phyloP scores from a whole-genome alignment of 352 stramenopile species.

The Lagenidium giganteum region DNA sequence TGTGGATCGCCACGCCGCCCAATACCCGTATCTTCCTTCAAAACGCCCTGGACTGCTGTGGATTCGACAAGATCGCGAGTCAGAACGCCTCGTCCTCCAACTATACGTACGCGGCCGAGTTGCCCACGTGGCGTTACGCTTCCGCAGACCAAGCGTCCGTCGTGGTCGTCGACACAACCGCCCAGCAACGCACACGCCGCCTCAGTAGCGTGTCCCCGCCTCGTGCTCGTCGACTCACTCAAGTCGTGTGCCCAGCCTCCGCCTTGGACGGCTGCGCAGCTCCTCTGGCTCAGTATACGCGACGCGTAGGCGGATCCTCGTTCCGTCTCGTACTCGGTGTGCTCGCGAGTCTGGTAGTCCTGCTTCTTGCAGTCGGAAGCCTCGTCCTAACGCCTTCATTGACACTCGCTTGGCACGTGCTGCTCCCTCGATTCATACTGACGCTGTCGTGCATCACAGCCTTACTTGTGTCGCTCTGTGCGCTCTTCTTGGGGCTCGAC shows the following conservation, averaged over 20 bases:
- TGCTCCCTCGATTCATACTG: too few relatives aligned
- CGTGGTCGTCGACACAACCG: neutral
- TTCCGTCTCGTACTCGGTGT: conserved; percentile 10
- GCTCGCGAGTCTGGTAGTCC: neutral
- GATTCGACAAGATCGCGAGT: conserved; percentile 15
- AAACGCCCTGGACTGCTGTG: conserved; percentile 17
- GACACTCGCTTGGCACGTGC: neutral
- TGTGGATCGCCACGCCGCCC: conserved; percentile 11
- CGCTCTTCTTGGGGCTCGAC: conserved; percentile 24
- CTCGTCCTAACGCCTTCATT: neutral
- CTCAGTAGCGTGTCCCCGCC: neutral
- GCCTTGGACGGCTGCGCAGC: conserved; percentile 9
- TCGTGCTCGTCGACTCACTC: conserved; percentile 7
- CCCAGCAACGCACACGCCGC: conserved; percentile 4
- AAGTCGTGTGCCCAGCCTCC: conserved; percentile 5
- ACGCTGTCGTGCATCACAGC: conserved; percentile 2
- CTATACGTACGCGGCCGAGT: conserved; percentile 12
- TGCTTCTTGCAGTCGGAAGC: conserved; percentile 5
- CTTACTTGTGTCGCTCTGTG: conserved; percentile 11
- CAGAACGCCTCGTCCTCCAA: conserved; percentile 7
- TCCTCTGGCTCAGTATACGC: conserved; percentile 12
- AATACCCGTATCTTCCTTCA: conserved; percentile 17
- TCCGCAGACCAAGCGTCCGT: neutral
- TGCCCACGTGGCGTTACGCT: conserved; percentile 4
- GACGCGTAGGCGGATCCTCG: conserved; percentile 1